Evolutionary conservation across 2,329 filamentous ascomycete species (phyloP), one percentile per base, ranked within the genome.

Genomic region (Ascochyta viciae-villosae): DNA sequence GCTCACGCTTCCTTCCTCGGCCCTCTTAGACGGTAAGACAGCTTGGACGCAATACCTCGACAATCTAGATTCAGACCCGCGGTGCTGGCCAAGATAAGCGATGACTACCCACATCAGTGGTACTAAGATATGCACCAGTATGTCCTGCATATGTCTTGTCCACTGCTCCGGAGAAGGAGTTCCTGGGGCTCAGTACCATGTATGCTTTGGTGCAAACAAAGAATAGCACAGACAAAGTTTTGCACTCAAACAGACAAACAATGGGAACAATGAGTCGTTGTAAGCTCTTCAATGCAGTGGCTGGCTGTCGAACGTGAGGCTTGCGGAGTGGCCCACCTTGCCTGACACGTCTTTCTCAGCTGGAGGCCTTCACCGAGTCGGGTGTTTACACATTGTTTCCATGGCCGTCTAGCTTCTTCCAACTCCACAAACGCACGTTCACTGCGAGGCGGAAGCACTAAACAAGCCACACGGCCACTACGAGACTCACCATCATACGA

Each of bases 381-480:
- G 15, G 19, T 42, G 24, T 47, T 47, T 46, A 31, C 47, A 47
- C 47, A 34, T 35, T 16, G 16, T 42, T 47, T 47, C 38, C 41
- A 31, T 39, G 7, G 16, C 37, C 33, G 10, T 47, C 47, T 56
- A 56, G 53, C 53, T 26, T 51, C 42, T 47, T 51, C 42, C 16
- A 50, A 15, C 19, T 50, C 41, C 35, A 33, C 47, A 43, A 24
- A 24, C 41, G 42, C 24, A 50, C 33, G 24, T 24, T 23, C 15
- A 27, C 7, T 40, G 22, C 42, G 34, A 41, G 37, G 41, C 35
- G 46, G 41, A 37, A 50, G 47, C 43, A 33, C 48, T 51, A 43
- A 23, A 26, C 6, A 43, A 51, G 48, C 53, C 53, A 51, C 48
- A 51, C 47, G 38, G 53, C 53, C 48, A 56, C 47, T 19, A 43